Evolutionary conservation across 257 asterid species (phyloP), one percentile per base, ranked within the genome.

Genomic region (Capsicum chinense): DNA sequence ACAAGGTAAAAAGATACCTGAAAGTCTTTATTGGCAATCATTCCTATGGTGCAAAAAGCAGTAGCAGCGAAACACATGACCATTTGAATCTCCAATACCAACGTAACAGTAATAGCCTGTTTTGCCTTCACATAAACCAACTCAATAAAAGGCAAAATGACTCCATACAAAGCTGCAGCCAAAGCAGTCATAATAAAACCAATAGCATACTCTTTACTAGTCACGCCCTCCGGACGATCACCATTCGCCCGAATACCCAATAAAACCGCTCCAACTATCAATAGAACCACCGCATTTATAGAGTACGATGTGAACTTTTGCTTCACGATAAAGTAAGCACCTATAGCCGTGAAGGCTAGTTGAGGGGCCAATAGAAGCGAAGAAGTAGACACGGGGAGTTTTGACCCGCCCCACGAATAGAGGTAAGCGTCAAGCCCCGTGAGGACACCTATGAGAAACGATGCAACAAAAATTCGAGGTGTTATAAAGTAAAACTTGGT

Each of bases 351-450:
- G 42, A 48, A 73, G 12, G 80, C 80, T 10, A 73, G 80, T 48
- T 73, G 80, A 19, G 17, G 16, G 0, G 58, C 16, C 1, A 71
- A 11, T 13, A 73, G 42, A 73, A 73, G 80, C 1, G 80, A 47
- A n/a, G 80, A 73, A 15, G 80, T 73, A 19, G 80, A 71, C 10
- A 71, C 79, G 3, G 79, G 79, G 58, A 71, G 79, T 47, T 71
- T 47, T 0, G 79, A 47, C 3, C 42, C 59, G 12, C 80, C 80
- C 80, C 80, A 73, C 2, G 80, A 19, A 19, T 73, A 73, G 0
- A 73, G n/a, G 8, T 48, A 73, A 17, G 0, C n/a, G 5, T 48
- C 80, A 48, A 48, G 0, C 0, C 80, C 80, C 10, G 80, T 73
- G 0, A 13, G 0, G 48, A 73, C 0, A 2, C 80, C 80, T n/a